A percentile compares a stretch with the other conserved stretches of the same genome.
Evolutionary conservation across 441 rosid species (phyloP).

Genomic region (Lepidium campestre): DNA sequence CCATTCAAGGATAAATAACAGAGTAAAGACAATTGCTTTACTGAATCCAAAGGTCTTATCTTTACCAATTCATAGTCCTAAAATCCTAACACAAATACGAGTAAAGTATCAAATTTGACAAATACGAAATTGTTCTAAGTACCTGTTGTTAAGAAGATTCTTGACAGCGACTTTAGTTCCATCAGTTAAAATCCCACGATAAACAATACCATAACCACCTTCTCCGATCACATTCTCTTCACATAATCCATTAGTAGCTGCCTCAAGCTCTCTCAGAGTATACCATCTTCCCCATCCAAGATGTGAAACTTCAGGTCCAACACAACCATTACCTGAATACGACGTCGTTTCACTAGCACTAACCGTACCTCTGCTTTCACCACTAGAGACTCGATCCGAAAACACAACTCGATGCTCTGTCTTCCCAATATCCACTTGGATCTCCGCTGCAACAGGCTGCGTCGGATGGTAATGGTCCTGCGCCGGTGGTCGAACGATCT

Average conservation of each 20-base stretch:
- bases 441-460: conserved; percentile 42
- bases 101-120: background rate
- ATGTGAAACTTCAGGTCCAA: conserved; percentile 93
- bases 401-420: conserved; percentile 77
- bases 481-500: conserved; percentile 48
- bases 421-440: conserved; percentile 84
- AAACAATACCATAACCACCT: conserved; percentile 97
- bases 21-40: background rate
- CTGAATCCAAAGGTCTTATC: background rate
- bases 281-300: conserved; percentile 99
- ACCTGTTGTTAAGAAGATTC: conserved; percentile 91
- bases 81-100: background rate
- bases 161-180: conserved; percentile 85
- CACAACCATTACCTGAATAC: conserved; percentile 54
- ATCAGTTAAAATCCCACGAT: conserved; percentile 65
- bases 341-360: conserved; percentile 69
- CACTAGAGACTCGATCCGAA: conserved; percentile 60
- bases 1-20: background rate
- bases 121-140: background rate
- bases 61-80: background rate
- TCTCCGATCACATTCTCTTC: conserved; percentile 93
- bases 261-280: conserved; percentile 82
- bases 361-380: conserved; percentile 73
- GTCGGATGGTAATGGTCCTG: conserved; percentile 31
- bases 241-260: conserved; percentile 72